phyloP scores from a whole-genome alignment of 1,284 basidiomycete species.

The Ceratobasidium sp. region DNA sequence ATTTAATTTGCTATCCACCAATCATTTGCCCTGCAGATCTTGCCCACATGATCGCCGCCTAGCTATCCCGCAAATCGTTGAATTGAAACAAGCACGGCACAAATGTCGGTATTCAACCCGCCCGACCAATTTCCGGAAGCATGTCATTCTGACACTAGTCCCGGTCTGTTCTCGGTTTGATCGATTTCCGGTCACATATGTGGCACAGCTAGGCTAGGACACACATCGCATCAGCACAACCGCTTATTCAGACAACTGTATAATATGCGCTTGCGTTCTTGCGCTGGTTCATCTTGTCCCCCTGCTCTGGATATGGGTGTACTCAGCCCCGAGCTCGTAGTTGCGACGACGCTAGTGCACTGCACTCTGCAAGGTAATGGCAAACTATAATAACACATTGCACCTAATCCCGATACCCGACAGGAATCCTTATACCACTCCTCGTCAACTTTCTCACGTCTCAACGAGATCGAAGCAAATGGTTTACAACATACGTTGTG shows the following conservation, averaged over 20 bases:
- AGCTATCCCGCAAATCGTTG: neutral
- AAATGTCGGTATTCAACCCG: neutral
- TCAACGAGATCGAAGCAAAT: neutral
- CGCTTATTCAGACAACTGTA: neutral
- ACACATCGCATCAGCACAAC: neutral
- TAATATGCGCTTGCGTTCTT: neutral
- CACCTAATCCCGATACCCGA: neutral
- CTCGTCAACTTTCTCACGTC: conserved; percentile 12
- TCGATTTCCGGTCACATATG: neutral
- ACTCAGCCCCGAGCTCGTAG: neutral
- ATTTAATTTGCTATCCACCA: too few relatives aligned
- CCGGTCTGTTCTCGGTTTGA: neutral
- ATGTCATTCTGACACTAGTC: neutral
- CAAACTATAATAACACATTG: neutral
- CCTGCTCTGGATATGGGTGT: neutral
- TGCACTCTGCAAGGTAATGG: conserved; percentile 15
- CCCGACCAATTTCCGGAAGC: neutral
- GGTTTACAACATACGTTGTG: conserved; percentile 24
- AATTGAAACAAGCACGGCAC: neutral
- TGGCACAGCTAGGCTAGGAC: neutral
- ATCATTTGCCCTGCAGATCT: neutral
- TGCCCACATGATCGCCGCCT: neutral
- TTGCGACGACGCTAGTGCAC: neutral
- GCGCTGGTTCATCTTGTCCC: neutral
- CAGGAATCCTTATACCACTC: conserved; percentile 15